Evolutionary conservation across 1,284 basidiomycete species (phyloP), one percentile per base, ranked within the genome.

Genomic region (Mrakiaceae sp.): DNA sequence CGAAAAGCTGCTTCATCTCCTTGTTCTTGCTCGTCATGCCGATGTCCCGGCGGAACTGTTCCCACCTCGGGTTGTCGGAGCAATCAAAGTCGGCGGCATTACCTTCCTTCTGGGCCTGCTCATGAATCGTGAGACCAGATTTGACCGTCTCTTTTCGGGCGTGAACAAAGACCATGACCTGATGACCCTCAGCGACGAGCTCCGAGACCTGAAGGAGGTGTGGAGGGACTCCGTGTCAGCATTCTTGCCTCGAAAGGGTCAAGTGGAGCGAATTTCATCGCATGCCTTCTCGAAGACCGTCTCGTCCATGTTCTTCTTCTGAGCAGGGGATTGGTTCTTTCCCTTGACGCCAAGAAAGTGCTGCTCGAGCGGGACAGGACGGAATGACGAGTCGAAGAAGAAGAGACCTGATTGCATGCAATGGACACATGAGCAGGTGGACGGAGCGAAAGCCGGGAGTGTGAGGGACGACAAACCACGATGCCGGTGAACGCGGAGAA

Each of bases 151-250:
- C 96, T 76, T 97, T 98, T 43, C 96, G 84, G 14, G 96, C 92
- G 75, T 99, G 96, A 9, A 99, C 96, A 72, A 99, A 99, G 0
- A 99, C 92, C 95, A 99, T 98, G 66, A 98, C 93, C 76, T 98
- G 96, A 76, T 99, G 96, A 0, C 92, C 94, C 71, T 86, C 83
- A 59, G 78, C 81, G 12, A 96, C 88, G 8, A 96, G 79, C 56
- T 88, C 86, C 0, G 85, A 82, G 8, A 94, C 89, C 74, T 76
- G 66, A 5, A 8, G 42, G 60, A 12, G 42, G 16, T 16, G 14
- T 1, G 48, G 46, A 2, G 12, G 39, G 16, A 16, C 7, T 12
- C 4, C 9, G 5, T 58, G 61, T 39, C 3, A 27, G n/a, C 54
- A 52, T 14, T 47, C 16, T 11, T 5, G 40, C 16, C 7, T 39